A percentile compares a stretch with the other conserved stretches of the same genome.
Evolutionary conservation across 2,329 filamentous ascomycete species (phyloP).

Genomic region (Hymenoscyphus linearis): DNA sequence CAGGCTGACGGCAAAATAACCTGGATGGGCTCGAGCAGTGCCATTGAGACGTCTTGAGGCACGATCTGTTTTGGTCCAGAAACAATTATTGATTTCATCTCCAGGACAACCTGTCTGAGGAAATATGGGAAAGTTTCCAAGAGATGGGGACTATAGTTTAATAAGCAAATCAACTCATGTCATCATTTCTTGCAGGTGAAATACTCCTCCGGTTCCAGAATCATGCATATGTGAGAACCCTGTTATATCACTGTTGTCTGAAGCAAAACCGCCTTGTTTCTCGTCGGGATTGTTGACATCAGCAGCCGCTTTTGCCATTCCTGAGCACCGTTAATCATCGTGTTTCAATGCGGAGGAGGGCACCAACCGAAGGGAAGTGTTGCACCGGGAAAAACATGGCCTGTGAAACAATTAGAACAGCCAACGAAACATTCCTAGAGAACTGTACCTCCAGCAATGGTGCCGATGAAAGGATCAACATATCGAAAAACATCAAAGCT

Average conservation of each 20-base stretch:
- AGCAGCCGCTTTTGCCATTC: conserved; percentile 44
- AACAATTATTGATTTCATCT: conserved; percentile 57
- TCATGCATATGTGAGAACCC: conserved; percentile 38
- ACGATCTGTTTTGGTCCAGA: conserved; percentile 48
- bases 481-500: conserved; percentile 36
- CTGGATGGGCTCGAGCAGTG: conserved; percentile 53
- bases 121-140: conserved; percentile 72
- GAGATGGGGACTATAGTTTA: conserved; percentile 42
- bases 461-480: conserved; percentile 50
- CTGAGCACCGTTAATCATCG: conserved; percentile 34
- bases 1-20: conserved; percentile 59
- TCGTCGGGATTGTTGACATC: conserved; percentile 44
- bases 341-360: background rate
- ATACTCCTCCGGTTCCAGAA: conserved; percentile 39
- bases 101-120: conserved; percentile 56
- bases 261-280: conserved; percentile 53
- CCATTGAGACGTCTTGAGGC: conserved; percentile 37
- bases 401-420: conserved; percentile 9
- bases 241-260: conserved; percentile 36
- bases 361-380: conserved; percentile 44
- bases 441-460: conserved; percentile 42
- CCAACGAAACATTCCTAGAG: background rate
- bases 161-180: background rate
- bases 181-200: background rate
- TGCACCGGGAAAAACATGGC: conserved; percentile 52